A percentile compares a stretch with the other conserved stretches of the same genome.
phyloP scores from a whole-genome alignment of 2,329 filamentous ascomycete genomes.

The Exophiala oligosperma region DNA sequence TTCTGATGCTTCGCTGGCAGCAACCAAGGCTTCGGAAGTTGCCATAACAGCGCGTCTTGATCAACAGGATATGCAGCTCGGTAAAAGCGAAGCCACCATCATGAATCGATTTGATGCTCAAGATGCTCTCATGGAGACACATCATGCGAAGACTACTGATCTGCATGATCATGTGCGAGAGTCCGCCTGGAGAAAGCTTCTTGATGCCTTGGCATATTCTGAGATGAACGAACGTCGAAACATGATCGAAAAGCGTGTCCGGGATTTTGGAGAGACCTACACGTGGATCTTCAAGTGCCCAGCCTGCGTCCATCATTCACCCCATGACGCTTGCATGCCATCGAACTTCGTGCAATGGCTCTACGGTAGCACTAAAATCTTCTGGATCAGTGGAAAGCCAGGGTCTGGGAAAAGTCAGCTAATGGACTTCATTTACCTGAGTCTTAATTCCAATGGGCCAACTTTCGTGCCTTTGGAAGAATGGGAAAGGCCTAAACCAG shows the following conservation, averaged over 20 bases:
- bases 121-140: background rate
- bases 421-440: conserved; percentile 4
- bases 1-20: background rate
- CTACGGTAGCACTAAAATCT: no score
- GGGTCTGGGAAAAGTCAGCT: no score
- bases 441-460: background rate
- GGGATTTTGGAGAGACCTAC: conserved; percentile 12
- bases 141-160: background rate
- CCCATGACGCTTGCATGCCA: no score
- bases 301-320: no score
- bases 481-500: conserved; percentile 4
- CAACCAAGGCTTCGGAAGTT: conserved; percentile 2
- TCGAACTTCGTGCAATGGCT: no score
- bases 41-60: background rate
- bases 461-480: background rate
- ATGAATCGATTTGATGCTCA: no score
- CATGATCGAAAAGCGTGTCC: conserved; percentile 10
- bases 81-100: background rate
- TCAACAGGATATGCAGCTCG: background rate
- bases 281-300: conserved; percentile 7
- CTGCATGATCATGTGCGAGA: background rate
- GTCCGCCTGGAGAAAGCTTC: background rate
- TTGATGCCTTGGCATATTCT: conserved; percentile 12
- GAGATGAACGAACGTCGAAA: conserved; percentile 17
- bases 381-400: no score